Conservation (phyloP, 2,329 filamentous ascomycete species). For the Penicillium freii region DNA sequence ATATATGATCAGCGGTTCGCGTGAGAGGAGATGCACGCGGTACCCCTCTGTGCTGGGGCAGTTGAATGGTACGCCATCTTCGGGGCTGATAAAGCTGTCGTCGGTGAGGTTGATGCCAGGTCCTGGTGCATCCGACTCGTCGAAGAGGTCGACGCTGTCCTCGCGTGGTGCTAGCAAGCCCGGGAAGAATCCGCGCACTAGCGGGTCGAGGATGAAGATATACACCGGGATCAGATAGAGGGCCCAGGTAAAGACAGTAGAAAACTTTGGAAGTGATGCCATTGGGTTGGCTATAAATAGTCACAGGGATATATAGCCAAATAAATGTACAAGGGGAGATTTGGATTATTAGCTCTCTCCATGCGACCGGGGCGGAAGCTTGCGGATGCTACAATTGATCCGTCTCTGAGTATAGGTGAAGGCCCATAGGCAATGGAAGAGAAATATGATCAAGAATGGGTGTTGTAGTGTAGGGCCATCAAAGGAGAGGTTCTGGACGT, state of each 20-base stretch:
- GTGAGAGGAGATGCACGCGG: constrained; percentile 50
- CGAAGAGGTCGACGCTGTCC: constrained; percentile 11
- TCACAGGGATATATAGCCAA: neutral
- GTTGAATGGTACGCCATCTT: constrained; percentile 30
- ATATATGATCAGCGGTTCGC: constrained; percentile 58
- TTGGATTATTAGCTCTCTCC: neutral
- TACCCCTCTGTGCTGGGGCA: constrained; percentile 32
- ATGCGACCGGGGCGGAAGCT: neutral
- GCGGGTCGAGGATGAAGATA: constrained; percentile 36
- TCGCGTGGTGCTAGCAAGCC: constrained; percentile 1
- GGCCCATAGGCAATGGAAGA: neutral
- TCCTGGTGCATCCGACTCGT: constrained; percentile 13
- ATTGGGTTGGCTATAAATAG: constrained; percentile 15
- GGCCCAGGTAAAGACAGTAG: constrained; percentile 34
- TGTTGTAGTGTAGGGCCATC: constrained; percentile 7
- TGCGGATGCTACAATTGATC: neutral
- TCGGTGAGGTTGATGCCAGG: constrained; percentile 28
- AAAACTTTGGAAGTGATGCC: constrained; percentile 29
- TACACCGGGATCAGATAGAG: constrained; percentile 40
- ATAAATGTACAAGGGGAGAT: neutral
- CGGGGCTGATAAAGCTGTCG: constrained; percentile 36
- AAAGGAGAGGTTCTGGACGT: neutral
- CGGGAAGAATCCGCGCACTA: constrained; percentile 30
- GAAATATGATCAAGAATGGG: neutral
- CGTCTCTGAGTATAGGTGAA: neutral